Percentiles rank a stretch among this genome's conserved stretches.
Evolutionary conservation across 164 flowering plant genomes (phyloP).

Genomic region (Piper betle): DNA sequence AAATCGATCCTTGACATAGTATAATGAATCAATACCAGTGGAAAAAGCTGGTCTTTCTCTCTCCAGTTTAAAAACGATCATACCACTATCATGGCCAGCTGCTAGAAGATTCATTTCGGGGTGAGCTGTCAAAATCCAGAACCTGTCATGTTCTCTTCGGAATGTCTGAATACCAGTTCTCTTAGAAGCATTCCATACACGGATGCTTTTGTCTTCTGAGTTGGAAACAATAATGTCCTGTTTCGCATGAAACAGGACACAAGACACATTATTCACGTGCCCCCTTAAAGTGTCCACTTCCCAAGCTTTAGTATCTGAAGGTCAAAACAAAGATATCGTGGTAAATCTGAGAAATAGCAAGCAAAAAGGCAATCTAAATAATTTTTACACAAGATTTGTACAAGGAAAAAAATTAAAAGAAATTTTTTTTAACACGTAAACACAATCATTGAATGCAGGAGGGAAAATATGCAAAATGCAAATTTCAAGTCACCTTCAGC

Average conservation of each 20-base stretch:
- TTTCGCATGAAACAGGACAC: constrained; percentile 75
- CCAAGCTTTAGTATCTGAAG: constrained; percentile 95
- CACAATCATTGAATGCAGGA: no score
- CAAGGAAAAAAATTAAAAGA: no score
- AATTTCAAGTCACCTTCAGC: no score
- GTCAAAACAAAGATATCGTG: no score
- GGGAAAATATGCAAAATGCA: no score
- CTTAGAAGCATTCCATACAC: constrained; percentile 76
- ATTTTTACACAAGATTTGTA: no score
- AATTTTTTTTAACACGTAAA: no score
- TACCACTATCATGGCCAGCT: constrained; percentile 89
- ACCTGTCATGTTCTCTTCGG: constrained; percentile 77
- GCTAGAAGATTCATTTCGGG: constrained; percentile 80
- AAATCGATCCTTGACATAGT: constrained; percentile 71
- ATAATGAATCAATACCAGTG: constrained; percentile 60
- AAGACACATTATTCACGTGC: constrained; percentile 92
- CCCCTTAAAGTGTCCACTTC: constrained; percentile 82
- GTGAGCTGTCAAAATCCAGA: constrained; percentile 76
- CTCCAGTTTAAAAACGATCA: constrained; percentile 89
- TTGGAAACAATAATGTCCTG: constrained; percentile 69
- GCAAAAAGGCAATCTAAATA: no score
- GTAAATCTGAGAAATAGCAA: no score
- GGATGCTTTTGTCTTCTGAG: constrained; percentile 88
- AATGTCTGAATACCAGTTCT: constrained; percentile 87
- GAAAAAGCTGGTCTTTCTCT: constrained; percentile 85